Base-by-base conservation (phyloP, 768 basidiomycete species). In the Phlebiopsis flavidoalba region DNA sequence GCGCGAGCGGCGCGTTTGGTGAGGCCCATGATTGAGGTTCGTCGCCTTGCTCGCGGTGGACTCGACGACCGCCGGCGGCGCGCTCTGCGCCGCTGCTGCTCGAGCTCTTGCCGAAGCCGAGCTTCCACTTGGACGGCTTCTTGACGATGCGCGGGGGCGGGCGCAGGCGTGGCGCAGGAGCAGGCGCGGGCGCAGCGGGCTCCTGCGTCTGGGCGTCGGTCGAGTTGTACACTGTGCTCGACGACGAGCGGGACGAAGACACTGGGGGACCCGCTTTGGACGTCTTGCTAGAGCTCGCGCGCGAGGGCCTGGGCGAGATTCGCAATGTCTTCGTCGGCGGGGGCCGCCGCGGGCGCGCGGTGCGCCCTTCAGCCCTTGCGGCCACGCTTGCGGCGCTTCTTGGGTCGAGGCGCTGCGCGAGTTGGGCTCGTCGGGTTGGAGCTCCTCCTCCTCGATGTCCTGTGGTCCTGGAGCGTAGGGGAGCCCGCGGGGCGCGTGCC, bases 91-190 rank as follows among this genome's bases (percentile, higher is more conserved):
- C 63, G 31, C 60, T 63, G 58, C 58, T 57, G 47, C 65, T 67
- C 65, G 71, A 80, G 68, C 74, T 77, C 75, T 84, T 86, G 63
- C 89, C 79, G 72, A 93, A 89, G 66, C 85, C 79, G 67, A 91
- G 78, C 74, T 88, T 91, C 91, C 93, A 88, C 69, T 86, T 91
- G n/a, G 88, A 91, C 57, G 89, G 79, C 78, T 93, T 93, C 79
- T 92, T 93, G 59, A 73, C 65, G 64, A 80, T 76, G 6, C 21
- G 7, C 8, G 59, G 65, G 15, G 22, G 63, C 46, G 50, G 67
- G 40, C 45, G 63, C 67, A 31, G 62, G 22, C 11, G 31, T 11
- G 55, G 17, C 51, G 45, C n/a, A 53, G 62, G 4, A n/a, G 21
- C 8, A 43, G 45, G 5, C 19, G 14, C 35, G 31, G 49, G 12